Conservation (phyloP, 2,329 filamentous ascomycete genomes). For the Talaromyces pinophilus region DNA sequence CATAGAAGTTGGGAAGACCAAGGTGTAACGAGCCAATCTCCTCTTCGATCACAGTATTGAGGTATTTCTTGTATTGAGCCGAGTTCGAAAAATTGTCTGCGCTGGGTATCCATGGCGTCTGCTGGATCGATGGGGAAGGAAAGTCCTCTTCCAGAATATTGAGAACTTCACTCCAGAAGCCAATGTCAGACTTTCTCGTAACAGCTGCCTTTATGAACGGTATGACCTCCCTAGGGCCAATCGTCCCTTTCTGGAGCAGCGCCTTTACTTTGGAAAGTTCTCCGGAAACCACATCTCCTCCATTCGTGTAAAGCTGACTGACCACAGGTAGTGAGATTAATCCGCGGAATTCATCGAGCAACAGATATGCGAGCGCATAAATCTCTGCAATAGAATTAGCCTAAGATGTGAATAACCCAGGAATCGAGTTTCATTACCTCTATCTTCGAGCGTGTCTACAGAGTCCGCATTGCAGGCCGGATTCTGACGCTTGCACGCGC, state of each 20-base stretch:
- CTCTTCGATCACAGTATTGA: slow-evolving; percentile 32
- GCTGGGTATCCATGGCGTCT: slow-evolving; percentile 24
- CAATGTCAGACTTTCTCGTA: not conserved
- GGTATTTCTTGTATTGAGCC: slow-evolving; percentile 31
- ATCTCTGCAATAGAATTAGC: not conserved
- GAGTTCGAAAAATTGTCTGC: slow-evolving; percentile 33
- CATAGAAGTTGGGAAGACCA: slow-evolving; percentile 25
- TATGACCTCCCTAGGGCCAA: not conserved
- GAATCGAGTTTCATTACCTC: not conserved
- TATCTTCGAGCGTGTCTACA: not conserved
- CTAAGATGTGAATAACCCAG: not conserved
- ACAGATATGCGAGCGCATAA: not conserved
- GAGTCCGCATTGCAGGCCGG: not conserved
- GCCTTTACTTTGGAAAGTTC: not conserved
- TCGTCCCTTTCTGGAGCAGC: not conserved
- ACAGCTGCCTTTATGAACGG: not conserved
- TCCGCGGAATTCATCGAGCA: no score
- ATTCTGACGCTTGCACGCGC: not conserved
- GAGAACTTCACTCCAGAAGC: not conserved
- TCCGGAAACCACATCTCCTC: not conserved
- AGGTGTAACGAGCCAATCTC: slow-evolving; percentile 33
- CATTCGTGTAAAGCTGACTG: not conserved
- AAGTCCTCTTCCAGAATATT: not conserved
- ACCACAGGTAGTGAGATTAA: not conserved
- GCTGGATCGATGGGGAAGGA: not conserved